Conservation (phyloP, 345 rosid genomes). For the Boechera stricta region DNA sequence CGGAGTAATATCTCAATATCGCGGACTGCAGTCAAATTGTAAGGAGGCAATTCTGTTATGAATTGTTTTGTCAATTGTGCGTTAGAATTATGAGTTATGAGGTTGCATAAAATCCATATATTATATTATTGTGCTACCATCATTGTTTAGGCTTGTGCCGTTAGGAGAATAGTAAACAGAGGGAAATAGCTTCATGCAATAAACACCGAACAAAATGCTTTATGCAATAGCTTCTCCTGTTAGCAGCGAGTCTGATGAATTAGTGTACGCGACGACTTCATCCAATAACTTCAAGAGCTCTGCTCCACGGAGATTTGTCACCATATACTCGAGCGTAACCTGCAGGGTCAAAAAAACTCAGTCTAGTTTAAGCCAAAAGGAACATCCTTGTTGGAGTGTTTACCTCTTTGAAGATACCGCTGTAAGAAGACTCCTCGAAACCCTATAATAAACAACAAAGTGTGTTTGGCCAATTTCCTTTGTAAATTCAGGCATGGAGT, state of each 20-base stretch:
- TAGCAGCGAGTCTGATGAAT: conserved; percentile 17
- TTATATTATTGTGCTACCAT: background rate
- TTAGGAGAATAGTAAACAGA: no score
- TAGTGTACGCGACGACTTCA: conserved; percentile 46
- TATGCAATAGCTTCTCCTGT: conserved; percentile 33
- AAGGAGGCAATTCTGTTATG: no score
- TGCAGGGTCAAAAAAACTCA: conserved; percentile 35
- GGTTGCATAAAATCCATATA: no score
- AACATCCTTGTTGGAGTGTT: conserved; percentile 4
- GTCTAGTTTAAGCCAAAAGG: background rate
- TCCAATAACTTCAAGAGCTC: conserved; percentile 57
- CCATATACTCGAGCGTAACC: conserved; percentile 73
- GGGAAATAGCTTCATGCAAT: background rate
- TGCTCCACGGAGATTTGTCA: conserved; percentile 53
- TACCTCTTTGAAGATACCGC: conserved; percentile 86
- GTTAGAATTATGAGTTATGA: no score
- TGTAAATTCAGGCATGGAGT: background rate
- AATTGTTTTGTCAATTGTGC: no score
- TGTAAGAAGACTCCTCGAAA: conserved; percentile 66
- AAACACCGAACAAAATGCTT: background rate
- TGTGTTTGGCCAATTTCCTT: background rate
- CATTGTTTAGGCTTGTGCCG: background rate
- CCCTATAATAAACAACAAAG: conserved; percentile 53
- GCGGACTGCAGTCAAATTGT: no score
- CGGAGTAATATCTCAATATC: no score